A percentile compares a stretch with the other conserved stretches of the same genome.
Evolutionary conservation across 2,329 filamentous ascomycete species (phyloP).

Genomic region (Cladosporium sp.): DNA sequence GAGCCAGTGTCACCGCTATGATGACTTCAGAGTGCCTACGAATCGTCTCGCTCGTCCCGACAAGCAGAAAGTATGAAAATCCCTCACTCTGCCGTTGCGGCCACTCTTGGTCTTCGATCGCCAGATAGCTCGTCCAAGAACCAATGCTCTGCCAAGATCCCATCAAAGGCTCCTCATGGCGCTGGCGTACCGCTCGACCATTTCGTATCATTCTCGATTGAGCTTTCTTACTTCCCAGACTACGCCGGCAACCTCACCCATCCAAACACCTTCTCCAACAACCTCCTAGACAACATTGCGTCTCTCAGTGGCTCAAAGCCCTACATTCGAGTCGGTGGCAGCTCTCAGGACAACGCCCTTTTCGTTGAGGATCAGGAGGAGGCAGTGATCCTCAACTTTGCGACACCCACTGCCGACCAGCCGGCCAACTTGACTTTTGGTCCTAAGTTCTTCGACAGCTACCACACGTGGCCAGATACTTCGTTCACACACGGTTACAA

Average conservation of each 20-base stretch:
- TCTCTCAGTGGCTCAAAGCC: conserved; percentile 59
- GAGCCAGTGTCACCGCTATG: neutral
- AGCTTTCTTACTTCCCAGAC: conserved; percentile 56
- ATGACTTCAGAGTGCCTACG: neutral
- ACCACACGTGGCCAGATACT: conserved; percentile 57
- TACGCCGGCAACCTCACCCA: conserved; percentile 56
- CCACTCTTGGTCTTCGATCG: neutral
- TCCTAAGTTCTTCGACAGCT: conserved; percentile 65
- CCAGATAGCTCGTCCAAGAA: neutral
- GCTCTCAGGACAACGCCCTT: conserved; percentile 66
- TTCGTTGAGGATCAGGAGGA: conserved; percentile 57
- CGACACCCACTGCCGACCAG: conserved; percentile 57
- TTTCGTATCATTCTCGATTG: conserved; percentile 57
- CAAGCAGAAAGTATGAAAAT: neutral
- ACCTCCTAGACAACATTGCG: conserved; percentile 60
- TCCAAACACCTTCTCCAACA: conserved; percentile 64
- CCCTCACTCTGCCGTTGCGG: neutral
- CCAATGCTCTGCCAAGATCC: neutral
- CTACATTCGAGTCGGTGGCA: conserved; percentile 65
- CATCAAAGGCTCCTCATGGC: conserved; percentile 22
- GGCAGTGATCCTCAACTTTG: conserved; percentile 57
- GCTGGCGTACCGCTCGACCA: conserved; percentile 42
- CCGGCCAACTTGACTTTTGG: conserved; percentile 63
- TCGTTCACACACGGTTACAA: conserved; percentile 67
- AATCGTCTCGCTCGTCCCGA: neutral